These are phyloP conservation scores for Astrocystis sublimbata DNA, from an alignment of 495 filamentous ascomycete genomes.

Conservation along the genomic window DNA sequence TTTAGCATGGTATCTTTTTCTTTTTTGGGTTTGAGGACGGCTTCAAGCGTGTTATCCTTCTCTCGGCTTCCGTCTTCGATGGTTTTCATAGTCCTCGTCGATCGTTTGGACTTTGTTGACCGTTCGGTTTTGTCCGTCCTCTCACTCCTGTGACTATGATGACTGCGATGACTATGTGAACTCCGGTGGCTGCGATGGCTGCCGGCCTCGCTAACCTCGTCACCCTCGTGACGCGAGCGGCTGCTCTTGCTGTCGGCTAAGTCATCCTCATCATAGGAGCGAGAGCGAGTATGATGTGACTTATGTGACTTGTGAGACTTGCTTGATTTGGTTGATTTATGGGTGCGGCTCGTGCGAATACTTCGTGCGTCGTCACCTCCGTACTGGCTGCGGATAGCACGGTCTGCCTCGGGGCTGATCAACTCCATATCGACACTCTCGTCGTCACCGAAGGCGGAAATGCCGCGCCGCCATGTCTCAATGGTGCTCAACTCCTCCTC, in stretches of 20 bases:
- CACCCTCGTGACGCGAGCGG: constrained; percentile 21
- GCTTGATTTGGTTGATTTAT: constrained; percentile 27
- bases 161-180: constrained; percentile 29
- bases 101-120: constrained; percentile 31
- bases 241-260: constrained; percentile 35
- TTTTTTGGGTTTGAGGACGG: constrained; percentile 40
- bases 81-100: constrained; percentile 31
- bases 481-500: constrained; percentile 62
- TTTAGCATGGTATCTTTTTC: constrained; percentile 55
- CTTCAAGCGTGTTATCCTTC: constrained; percentile 34
- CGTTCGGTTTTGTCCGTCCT: constrained; percentile 29
- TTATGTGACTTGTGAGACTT: constrained; percentile 34
- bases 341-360: constrained; percentile 23
- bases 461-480: constrained; percentile 83
- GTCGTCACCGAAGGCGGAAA: constrained; percentile 57
- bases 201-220: constrained; percentile 25
- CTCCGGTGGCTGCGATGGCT: constrained; percentile 30
- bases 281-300: constrained; percentile 25
- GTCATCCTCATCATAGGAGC: constrained; percentile 21
- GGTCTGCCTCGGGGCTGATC: constrained; percentile 74
- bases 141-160: constrained; percentile 34
- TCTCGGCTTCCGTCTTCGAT: constrained; percentile 36
- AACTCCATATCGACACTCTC: constrained; percentile 83
- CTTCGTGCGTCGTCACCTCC: constrained; percentile 38
- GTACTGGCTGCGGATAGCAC: constrained; percentile 45